Evolutionary conservation across 331 rosid genomes (phyloP).

Genomic region (Rosa hybrid): DNA sequence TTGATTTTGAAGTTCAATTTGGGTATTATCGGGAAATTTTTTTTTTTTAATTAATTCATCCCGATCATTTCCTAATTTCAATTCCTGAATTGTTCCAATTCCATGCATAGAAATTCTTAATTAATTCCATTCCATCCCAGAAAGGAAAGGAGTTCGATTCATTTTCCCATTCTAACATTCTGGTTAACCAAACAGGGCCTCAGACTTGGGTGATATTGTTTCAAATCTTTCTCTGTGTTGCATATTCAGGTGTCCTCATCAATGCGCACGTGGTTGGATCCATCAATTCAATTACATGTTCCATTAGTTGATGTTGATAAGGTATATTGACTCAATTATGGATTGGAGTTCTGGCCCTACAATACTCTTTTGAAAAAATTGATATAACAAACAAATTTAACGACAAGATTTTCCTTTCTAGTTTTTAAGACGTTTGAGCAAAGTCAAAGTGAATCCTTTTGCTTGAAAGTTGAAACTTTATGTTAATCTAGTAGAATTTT

Average conservation of each 20-base stretch:
- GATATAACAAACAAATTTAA: not conserved
- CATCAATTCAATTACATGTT: constrained; percentile 63
- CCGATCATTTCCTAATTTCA: not conserved
- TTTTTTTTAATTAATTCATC: not conserved
- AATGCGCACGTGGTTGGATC: constrained; percentile 71
- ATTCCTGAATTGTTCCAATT: not conserved
- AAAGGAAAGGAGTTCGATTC: not conserved
- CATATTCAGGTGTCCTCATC: constrained; percentile 53
- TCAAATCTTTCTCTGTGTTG: constrained; percentile 7
- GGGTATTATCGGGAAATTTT: not conserved
- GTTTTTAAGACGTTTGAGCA: not conserved
- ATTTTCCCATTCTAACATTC: not conserved
- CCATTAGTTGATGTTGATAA: constrained; percentile 92
- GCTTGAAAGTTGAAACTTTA: constrained; percentile 6
- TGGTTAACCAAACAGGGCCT: not conserved
- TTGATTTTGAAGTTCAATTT: not conserved
- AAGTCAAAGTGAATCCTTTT: not conserved
- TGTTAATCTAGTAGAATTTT: not conserved
- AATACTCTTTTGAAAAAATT: not conserved
- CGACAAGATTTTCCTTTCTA: not conserved
- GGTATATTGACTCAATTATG: constrained; percentile 42
- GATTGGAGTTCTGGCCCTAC: not conserved
- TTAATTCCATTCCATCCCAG: not conserved
- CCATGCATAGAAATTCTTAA: not conserved
- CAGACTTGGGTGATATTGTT: not conserved